These are phyloP conservation scores for Lachancea sp. DNA, from an alignment of 805 yeast genomes.

Conservation along the genomic window DNA sequence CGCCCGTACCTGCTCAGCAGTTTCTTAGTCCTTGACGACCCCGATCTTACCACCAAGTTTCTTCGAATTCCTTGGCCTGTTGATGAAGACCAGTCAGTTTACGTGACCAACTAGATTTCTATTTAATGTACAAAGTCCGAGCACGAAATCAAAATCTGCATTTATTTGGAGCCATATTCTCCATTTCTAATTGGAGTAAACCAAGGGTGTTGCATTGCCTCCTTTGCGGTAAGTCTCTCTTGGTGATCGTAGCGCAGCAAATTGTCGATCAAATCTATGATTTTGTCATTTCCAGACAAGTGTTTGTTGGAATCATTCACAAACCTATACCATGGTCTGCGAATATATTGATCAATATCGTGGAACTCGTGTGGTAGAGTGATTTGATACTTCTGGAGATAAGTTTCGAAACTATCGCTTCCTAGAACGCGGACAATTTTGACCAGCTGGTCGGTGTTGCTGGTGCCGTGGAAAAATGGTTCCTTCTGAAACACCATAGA, in stretches of 20 bases:
- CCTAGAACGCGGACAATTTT: slow-evolving; percentile 86
- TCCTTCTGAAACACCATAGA: slow-evolving; percentile 85
- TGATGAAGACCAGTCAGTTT: background rate
- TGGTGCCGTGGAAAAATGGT: slow-evolving; percentile 87
- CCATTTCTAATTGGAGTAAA: slow-evolving; percentile 22
- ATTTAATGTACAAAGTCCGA: slow-evolving; percentile 29
- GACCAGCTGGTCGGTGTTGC: slow-evolving; percentile 85
- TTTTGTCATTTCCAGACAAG: slow-evolving; percentile 56
- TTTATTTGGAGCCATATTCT: slow-evolving; percentile 1
- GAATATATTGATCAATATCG: slow-evolving; percentile 65
- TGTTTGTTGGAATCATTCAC: slow-evolving; percentile 63
- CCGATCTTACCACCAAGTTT: slow-evolving; percentile 16
- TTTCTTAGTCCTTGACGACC: slow-evolving; percentile 17
- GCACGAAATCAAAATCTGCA: background rate
- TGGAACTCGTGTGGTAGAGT: slow-evolving; percentile 69
- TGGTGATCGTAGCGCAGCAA: slow-evolving; percentile 82
- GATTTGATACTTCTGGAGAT: slow-evolving; percentile 65
- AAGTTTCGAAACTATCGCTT: slow-evolving; percentile 66
- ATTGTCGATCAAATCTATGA: slow-evolving; percentile 74
- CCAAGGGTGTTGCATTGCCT: slow-evolving; percentile 70
- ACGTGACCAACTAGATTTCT: slow-evolving; percentile 30
- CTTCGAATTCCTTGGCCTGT: slow-evolving; percentile 17
- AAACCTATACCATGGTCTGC: slow-evolving; percentile 83
- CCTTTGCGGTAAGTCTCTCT: slow-evolving; percentile 79
- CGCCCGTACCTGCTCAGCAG: slow-evolving; percentile 16